Conservation (phyloP, 1,284 basidiomycete species). For the Rhodotorula mucilaginosa region DNA sequence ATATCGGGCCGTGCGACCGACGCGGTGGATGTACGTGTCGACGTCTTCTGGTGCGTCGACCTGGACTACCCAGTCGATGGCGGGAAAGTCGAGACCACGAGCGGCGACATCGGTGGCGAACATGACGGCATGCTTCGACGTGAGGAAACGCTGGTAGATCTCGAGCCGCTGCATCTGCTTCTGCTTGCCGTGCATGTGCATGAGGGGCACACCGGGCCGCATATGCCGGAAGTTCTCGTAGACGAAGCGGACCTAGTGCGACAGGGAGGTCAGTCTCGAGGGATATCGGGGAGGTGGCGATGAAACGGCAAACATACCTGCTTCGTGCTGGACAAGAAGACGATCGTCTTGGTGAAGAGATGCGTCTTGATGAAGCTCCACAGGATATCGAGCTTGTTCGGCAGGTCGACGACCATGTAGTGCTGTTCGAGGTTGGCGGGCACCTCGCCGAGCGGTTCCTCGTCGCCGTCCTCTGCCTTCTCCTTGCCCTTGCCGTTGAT, state of each 20-base stretch:
- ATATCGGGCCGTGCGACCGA: slow-evolving; percentile 92
- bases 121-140: slow-evolving; percentile 73
- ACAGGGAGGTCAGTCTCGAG: not conserved
- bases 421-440: slow-evolving; percentile 80
- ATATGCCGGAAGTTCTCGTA: slow-evolving; percentile 94
- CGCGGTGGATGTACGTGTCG: slow-evolving; percentile 97
- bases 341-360: slow-evolving; percentile 84
- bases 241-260: slow-evolving; percentile 74
- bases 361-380: slow-evolving; percentile 96
- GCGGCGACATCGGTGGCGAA: slow-evolving; percentile 98
- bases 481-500: slow-evolving; percentile 49
- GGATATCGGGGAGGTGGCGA: not conserved
- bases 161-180: slow-evolving; percentile 84
- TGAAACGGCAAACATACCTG: slow-evolving; percentile 56
- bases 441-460: slow-evolving; percentile 51
- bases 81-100: slow-evolving; percentile 92
- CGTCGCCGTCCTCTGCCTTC: slow-evolving; percentile 42
- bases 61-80: slow-evolving; percentile 96
- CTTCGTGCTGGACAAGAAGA: slow-evolving; percentile 93
- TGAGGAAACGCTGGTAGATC: slow-evolving; percentile 77
- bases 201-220: slow-evolving; percentile 85
- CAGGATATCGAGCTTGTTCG: slow-evolving; percentile 85
- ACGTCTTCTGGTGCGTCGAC: slow-evolving; percentile 96
- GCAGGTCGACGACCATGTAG: slow-evolving; percentile 79
- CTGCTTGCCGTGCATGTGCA: slow-evolving; percentile 94